Evolutionary conservation across 305 asterid genomes (phyloP).

Genomic region (Fraxinus albicans): DNA sequence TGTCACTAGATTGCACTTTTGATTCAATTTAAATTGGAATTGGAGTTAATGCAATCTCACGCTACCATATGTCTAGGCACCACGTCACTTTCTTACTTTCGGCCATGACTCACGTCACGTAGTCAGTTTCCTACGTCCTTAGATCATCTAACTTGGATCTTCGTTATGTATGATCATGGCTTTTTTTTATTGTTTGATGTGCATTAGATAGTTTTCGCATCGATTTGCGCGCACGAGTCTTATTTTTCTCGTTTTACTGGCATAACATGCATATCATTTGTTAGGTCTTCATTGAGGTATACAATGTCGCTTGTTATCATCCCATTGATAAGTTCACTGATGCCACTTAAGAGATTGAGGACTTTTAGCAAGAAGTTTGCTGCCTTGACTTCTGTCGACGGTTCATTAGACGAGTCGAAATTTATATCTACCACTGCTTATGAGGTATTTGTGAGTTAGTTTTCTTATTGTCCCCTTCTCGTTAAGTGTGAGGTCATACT

Average conservation of each 20-base stretch:
- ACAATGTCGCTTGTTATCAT: too few relatives aligned
- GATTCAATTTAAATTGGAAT: not conserved
- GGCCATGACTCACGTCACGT: not conserved
- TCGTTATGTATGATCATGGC: too few relatives aligned
- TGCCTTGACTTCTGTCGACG: not conserved
- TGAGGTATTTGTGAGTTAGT: not conserved
- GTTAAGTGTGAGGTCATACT: not conserved
- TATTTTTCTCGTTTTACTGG: too few relatives aligned
- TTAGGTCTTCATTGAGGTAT: too few relatives aligned
- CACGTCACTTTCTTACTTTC: not conserved
- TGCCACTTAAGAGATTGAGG: not conserved
- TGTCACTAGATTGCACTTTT: not conserved
- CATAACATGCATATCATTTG: too few relatives aligned
- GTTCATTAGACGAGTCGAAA: too few relatives aligned
- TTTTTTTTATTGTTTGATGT: too few relatives aligned
- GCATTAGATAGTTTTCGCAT: too few relatives aligned
- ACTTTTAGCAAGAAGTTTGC: not conserved
- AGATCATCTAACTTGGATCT: too few relatives aligned
- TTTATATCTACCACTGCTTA: too few relatives aligned
- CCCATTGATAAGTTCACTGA: too few relatives aligned
- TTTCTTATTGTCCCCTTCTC: not conserved
- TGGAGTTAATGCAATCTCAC: not conserved
- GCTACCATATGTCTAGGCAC: not conserved
- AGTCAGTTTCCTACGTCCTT: not conserved
- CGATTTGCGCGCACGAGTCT: too few relatives aligned